Base-by-base conservation (phyloP, 768 basidiomycete species). In the Pleurotus citrinopileatus region DNA sequence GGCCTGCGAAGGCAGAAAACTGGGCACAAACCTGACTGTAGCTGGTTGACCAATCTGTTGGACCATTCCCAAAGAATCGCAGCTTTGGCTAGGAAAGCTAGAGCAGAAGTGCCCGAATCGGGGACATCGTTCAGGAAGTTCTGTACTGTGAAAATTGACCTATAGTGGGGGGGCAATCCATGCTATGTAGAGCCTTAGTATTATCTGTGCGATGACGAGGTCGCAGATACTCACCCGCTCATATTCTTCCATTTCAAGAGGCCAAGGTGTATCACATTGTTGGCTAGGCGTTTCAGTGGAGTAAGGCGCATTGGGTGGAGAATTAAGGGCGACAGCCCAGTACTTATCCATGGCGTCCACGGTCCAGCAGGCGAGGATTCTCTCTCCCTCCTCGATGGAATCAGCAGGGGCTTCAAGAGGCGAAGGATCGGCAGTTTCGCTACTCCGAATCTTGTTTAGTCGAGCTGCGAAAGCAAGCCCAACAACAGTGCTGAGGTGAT, bases 281-380 rank as follows among this genome's bases (percentile, higher is more conserved):
- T 61, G 34, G 7, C 53, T 55, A 51, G 44, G 59, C 46, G 47
- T 54, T 43, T 56, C 38, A 9, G 22, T 13, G 26, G 53, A 42
- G 47, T 43, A 45, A 15, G 46, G 28, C 42, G 61, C 38, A 20
- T 67, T 64, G 1, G 70, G 63, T 2, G 72, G 63, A 7, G 71
- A 64, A 20, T 72, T 71, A 13, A 78, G 68, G 2, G 68, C 74
- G 3, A 77, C 73, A 1, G 78, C 70, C 76, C 77, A 80, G 8
- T 59, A 57, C 43, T 67, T 70, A 47, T 75, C 72, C 17, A 73
- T 46, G 20, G 60, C 56, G 19, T 70, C 61, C 2, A 70, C 68
- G 1, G 66, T 65, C 75, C 75, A 76, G 20, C 63, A 67, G 5
- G 67, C 71, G 8, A 67, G 59, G 15, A 74, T 70, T 36, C 68